Conservation (phyloP, 2,329 filamentous ascomycete species). For the Calonectria honghensis region DNA sequence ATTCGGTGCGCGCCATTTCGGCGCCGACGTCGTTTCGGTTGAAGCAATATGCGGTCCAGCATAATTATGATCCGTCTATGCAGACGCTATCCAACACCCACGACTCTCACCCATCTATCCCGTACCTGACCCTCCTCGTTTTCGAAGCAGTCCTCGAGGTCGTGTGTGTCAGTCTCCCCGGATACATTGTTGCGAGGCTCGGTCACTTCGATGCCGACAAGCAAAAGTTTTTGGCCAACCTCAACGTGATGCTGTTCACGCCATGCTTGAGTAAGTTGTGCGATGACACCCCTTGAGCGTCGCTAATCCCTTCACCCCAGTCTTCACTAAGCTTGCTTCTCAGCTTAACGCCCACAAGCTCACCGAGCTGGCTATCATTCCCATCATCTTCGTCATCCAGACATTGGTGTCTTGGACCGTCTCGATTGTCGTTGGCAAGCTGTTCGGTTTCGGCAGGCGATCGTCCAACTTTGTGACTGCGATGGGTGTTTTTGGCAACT, state of each 20-base stretch:
- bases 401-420: conserved; percentile 90
- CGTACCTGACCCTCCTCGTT: conserved; percentile 85
- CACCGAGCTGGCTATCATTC: conserved; percentile 92
- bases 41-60: conserved; percentile 59
- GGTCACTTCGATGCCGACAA: conserved; percentile 97
- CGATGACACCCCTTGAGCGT: background rate
- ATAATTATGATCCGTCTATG: conserved; percentile 65
- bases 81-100: conserved; percentile 65
- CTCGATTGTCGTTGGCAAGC: conserved; percentile 80
- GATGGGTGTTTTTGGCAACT: conserved; percentile 98
- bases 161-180: conserved; percentile 94
- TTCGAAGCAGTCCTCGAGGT: conserved; percentile 97
- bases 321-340: conserved; percentile 97
- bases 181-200: conserved; percentile 91
- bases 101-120: conserved; percentile 78
- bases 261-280: conserved; percentile 88
- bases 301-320: conserved; percentile 65
- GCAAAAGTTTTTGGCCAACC: conserved; percentile 96
- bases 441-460: conserved; percentile 88
- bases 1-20: conserved; percentile 61
- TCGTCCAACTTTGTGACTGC: conserved; percentile 96
- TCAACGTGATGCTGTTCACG: conserved; percentile 97
- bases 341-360: conserved; percentile 95
- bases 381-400: conserved; percentile 93
- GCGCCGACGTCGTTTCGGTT: conserved; percentile 69